Base-by-base conservation (phyloP, 805 yeast species). In the Ogataea siamensis region DNA sequence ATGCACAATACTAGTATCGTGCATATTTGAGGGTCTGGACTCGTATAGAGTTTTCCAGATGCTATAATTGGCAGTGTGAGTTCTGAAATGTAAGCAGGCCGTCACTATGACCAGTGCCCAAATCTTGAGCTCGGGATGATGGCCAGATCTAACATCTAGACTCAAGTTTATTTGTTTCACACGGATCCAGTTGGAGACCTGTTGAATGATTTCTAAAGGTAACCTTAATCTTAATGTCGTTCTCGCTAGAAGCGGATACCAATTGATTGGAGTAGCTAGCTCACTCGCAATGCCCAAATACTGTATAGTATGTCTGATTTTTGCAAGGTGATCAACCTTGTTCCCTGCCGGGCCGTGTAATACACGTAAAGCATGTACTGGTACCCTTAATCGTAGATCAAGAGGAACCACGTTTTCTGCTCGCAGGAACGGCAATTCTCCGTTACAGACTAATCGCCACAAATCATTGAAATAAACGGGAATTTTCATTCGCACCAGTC, bases 401-500 rank as follows among this genome's bases (percentile, higher is more conserved):
- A 29, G 24, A 6, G 61, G 57, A 7, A 57, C 23, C 24, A 43
- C 45, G 12, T 46, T 35, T 19, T 51, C 54, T 2, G 52, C 17
- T 19, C 46, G 45, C 10, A 44, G 28, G 30, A 29, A 74, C 2
- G 86, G 84, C 1, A 83, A 57, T 21, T 63, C 60, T 33, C 73
- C 73, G 2, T 61, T 48, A 19, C 65, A 51, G 4, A 74, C 56
- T 57, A 72, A 61, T 4, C 53, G 48, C 16, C 76, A 50, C 12
- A 77, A 55, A 51, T 80, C 84, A 38, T 60, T 57, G 5, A 71
- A 45, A 50, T 72, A 76, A 1, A 80, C 46, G 0, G 87, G 83
- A 14, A 68, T 42, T 19, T 68, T 64, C 45, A 77, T 47, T 39
- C 70, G 67, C 7, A 73, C 44, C n/a, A 73, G 53, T 2, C 80